Evolutionary conservation across 1,139 yeast genomes (phyloP).

Genomic region (Magnusiomyces suaveolens): DNA sequence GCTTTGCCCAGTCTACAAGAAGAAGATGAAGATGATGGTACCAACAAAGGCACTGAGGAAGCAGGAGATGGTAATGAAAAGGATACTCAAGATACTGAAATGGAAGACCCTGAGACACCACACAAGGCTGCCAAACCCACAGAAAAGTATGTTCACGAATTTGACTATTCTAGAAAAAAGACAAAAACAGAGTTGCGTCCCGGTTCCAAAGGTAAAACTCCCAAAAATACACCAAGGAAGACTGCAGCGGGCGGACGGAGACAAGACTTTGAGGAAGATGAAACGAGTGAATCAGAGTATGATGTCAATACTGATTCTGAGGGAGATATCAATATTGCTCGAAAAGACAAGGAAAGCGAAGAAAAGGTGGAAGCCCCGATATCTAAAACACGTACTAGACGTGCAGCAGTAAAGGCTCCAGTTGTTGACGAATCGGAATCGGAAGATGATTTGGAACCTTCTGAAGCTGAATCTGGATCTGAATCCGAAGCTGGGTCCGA

Average conservation of each 20-base stretch:
- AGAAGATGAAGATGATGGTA: slow-evolving; percentile 2
- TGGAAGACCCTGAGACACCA: too few species aligned
- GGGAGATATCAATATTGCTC: too few species aligned
- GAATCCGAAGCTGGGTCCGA: not conserved
- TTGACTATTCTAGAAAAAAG: too few species aligned
- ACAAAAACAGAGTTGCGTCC: not conserved
- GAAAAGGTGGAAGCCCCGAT: not conserved
- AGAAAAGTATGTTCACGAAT: too few species aligned
- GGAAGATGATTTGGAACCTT: not conserved
- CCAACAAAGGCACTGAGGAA: not conserved
- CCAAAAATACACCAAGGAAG: not conserved
- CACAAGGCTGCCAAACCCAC: too few species aligned
- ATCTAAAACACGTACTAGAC: not conserved
- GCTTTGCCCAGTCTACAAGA: slow-evolving; percentile 15
- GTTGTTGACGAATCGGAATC: not conserved
- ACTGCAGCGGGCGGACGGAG: too few species aligned
- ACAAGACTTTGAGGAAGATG: too few species aligned
- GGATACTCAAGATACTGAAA: not conserved
- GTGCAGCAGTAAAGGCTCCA: not conserved
- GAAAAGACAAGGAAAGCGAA: not conserved
- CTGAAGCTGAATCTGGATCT: not conserved
- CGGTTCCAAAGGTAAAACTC: not conserved
- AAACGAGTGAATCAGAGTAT: too few species aligned
- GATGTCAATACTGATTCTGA: too few species aligned
- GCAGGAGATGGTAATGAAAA: not conserved